Percentiles rank a stretch among this genome's conserved stretches.
phyloP scores from a whole-genome alignment of 441 rosid genomes.

The Biscutella laevigata region DNA sequence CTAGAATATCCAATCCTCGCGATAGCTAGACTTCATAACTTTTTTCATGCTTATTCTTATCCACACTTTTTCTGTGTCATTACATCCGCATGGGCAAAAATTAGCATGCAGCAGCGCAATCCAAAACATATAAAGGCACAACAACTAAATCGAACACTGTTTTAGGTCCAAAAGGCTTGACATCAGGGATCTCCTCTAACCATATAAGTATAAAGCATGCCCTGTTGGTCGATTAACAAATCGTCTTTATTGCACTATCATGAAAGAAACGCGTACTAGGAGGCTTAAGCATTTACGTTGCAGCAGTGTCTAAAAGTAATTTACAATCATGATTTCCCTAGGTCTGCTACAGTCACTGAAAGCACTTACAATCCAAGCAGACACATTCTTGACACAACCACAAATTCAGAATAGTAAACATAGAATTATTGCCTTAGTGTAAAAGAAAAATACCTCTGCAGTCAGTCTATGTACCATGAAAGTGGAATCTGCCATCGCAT shows the following conservation, averaged over 20 bases:
- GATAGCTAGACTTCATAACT: constrained; percentile 5
- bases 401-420: background rate
- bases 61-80: background rate
- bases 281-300: background rate
- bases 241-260: background rate
- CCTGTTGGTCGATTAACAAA: background rate
- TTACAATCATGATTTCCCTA: background rate
- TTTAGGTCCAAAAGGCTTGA: background rate
- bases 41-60: background rate
- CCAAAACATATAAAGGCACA: background rate
- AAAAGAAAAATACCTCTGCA: constrained; percentile 43
- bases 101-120: background rate
- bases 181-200: background rate
- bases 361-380: background rate
- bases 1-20: background rate
- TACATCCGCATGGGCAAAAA: background rate
- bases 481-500: constrained; percentile 58
- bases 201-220: background rate
- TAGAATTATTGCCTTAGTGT: background rate
- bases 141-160: background rate
- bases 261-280: background rate
- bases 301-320: background rate
- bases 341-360: no score
- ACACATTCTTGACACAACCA: background rate
- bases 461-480: constrained; percentile 40